Percentiles rank a stretch among this genome's conserved stretches.
These are phyloP conservation scores for Barnettozyma botsteinii DNA, from an alignment of 805 yeast genomes.

Conservation along the genomic window DNA sequence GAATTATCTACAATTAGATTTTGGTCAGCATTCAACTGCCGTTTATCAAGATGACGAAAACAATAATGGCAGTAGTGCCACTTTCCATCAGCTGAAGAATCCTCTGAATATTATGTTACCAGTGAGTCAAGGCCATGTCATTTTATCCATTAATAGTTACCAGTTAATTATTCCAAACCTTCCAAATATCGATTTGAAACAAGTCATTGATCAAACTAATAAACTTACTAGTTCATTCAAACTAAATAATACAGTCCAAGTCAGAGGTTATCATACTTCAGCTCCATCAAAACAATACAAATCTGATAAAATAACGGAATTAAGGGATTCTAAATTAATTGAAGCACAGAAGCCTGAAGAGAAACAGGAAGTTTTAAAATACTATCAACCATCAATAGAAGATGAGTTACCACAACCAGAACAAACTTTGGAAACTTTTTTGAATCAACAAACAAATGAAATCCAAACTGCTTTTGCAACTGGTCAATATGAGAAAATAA, in stretches of 20 bases:
- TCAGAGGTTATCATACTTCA: constrained; percentile 6
- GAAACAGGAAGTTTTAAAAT: constrained; percentile 9
- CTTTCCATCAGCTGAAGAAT: constrained; percentile 10
- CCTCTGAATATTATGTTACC: constrained; percentile 20
- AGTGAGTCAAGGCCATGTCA: constrained; percentile 14
- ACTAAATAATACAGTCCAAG: constrained; percentile 1
- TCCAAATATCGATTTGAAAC: constrained; percentile 10
- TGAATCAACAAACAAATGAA: constrained; percentile 26
- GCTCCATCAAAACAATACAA: constrained; percentile 1
- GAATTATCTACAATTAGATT: constrained; percentile 27
- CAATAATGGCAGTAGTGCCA: not conserved
- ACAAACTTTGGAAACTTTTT: constrained; percentile 25
- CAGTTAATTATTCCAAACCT: constrained; percentile 13
- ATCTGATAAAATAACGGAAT: constrained; percentile 3
- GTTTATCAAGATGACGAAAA: constrained; percentile 18
- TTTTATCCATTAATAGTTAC: constrained; percentile 15
- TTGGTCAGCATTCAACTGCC: constrained; percentile 11
- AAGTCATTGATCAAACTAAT: constrained; percentile 2
- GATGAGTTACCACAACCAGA: constrained; percentile 13
- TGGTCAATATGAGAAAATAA: constrained; percentile 30
- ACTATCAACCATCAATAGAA: constrained; percentile 14
- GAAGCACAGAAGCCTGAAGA: constrained; percentile 5
- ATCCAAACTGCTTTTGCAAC: constrained; percentile 25
- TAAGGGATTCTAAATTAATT: not conserved
- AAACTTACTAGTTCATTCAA: constrained; percentile 1